These are phyloP conservation scores for Urostyla sp. DNA, from an alignment of 73 alveolate species.

Conservation along the genomic window DNA sequence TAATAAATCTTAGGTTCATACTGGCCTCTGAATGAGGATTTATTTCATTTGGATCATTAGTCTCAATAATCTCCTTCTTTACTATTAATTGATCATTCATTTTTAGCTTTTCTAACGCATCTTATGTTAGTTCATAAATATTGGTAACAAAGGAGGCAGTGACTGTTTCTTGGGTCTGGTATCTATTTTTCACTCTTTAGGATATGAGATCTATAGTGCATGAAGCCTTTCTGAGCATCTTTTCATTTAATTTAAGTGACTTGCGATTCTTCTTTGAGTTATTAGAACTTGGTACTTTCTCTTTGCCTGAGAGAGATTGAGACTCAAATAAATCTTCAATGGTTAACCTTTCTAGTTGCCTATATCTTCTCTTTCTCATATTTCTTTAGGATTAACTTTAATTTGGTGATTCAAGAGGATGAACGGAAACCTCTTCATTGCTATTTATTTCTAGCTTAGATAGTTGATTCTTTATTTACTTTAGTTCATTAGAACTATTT, in stretches of 20 bases:
- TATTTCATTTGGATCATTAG: neutral
- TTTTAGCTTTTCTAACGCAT: constrained; percentile 16
- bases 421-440: neutral
- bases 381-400: constrained; percentile 18
- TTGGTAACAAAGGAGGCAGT: constrained; percentile 65
- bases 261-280: constrained; percentile 5
- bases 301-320: neutral
- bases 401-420: constrained; percentile 32
- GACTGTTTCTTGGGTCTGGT: constrained; percentile 50
- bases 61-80: neutral
- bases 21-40: neutral
- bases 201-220: constrained; percentile 66
- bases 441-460: neutral
- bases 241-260: constrained; percentile 36
- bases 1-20: constrained; percentile 66
- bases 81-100: neutral
- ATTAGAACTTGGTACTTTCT: constrained; percentile 2
- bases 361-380: constrained; percentile 43
- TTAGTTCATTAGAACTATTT: constrained; percentile 17
- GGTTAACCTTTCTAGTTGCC: constrained; percentile 40
- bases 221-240: constrained; percentile 60
- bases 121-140: constrained; percentile 47
- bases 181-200: constrained; percentile 28
- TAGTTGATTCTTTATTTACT: constrained; percentile 12
- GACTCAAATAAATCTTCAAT: constrained; percentile 27